Evolutionary conservation across 2,329 filamentous ascomycete species (phyloP), one percentile per base, ranked within the genome.

Genomic region (Colletotrichum sublineola): DNA sequence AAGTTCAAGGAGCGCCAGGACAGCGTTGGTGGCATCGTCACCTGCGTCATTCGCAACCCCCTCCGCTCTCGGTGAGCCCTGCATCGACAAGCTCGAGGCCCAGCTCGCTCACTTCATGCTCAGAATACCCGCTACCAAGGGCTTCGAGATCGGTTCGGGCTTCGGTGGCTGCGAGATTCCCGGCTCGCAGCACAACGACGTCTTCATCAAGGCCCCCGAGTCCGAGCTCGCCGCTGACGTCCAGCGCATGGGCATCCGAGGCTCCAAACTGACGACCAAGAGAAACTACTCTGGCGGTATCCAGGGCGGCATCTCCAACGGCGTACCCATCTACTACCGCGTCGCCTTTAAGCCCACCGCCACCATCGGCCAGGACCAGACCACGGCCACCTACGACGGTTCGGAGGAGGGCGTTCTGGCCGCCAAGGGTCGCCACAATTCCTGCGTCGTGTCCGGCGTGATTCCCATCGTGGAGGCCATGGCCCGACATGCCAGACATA

Each of bases 221-320:
- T 73, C 79, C 3, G 77, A 82, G 20, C 81, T 83, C 2, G 80
- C 83, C 8, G 71, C 73, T 46, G 62, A 67, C 20, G 57, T 80
- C 15, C 79, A 81, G 33, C 80, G 79, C 58, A 82, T 83, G 31
- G 86, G 86, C 40, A 81, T 87, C 20, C 82, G 84, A 40, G 84
- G 85, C 71, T 90, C 93, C 24, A 88, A 86, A 74, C 88, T 98
- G 65, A 92, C 91, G 11, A 98, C 96, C 68, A 93, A 93, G 85
- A 98, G 96, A 36, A 98, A 98, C 86, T 95, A 97, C 86, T 96
- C 93, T 2, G 96, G 96, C 15, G 96, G 96, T 75, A 94, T 98
- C 77, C 96, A 98, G 85, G 96, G 96, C 55, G 96, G 96, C 64
- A 98, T 98, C 83, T 92, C 93, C 63, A 98, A 98, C 82, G 96